A percentile compares a stretch with the other conserved stretches of the same genome.
These are phyloP conservation scores for Fomitopsis pulvina DNA, from an alignment of 768 basidiomycete genomes.

Conservation along the genomic window DNA sequence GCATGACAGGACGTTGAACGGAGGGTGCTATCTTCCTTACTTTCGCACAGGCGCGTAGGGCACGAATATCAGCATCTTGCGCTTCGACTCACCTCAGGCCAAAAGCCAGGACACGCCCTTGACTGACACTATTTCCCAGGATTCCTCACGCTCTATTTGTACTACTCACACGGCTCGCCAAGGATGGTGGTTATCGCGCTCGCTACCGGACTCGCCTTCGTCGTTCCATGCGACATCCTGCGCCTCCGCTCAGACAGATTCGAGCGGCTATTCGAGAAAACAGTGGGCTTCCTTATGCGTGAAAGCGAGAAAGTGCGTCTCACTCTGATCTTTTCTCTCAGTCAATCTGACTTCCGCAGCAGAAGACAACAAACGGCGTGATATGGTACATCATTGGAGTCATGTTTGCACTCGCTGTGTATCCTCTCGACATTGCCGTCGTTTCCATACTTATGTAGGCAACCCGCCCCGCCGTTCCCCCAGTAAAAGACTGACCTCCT, in stretches of 20 bases:
- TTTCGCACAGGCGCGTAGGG: too few species aligned
- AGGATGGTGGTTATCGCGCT: conserved; percentile 53
- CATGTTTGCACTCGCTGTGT: conserved; percentile 63
- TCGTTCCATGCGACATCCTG: conserved; percentile 70
- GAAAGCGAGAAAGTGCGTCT: conserved; percentile 70
- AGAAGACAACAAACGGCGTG: conserved; percentile 78
- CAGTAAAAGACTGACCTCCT: conserved; percentile 3
- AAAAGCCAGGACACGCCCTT: not conserved
- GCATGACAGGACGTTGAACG: too few species aligned
- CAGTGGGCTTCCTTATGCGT: conserved; percentile 81
- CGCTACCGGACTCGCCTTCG: conserved; percentile 56
- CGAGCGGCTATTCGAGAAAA: conserved; percentile 62
- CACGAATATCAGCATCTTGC: too few species aligned
- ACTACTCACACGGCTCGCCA: conserved; percentile 41
- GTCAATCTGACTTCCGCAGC: not conserved
- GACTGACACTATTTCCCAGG: conserved; percentile 38
- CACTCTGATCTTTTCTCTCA: not conserved
- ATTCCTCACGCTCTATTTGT: conserved; percentile 57
- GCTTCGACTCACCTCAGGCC: conserved; percentile 1
- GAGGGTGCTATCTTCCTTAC: too few species aligned
- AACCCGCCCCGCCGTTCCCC: not conserved
- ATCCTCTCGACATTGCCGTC: conserved; percentile 85
- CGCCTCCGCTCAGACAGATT: conserved; percentile 62
- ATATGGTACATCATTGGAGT: conserved; percentile 90
- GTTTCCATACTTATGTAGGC: conserved; percentile 84